Conservation (phyloP, 129 eudicot genomes). For the Silybum marianum region DNA sequence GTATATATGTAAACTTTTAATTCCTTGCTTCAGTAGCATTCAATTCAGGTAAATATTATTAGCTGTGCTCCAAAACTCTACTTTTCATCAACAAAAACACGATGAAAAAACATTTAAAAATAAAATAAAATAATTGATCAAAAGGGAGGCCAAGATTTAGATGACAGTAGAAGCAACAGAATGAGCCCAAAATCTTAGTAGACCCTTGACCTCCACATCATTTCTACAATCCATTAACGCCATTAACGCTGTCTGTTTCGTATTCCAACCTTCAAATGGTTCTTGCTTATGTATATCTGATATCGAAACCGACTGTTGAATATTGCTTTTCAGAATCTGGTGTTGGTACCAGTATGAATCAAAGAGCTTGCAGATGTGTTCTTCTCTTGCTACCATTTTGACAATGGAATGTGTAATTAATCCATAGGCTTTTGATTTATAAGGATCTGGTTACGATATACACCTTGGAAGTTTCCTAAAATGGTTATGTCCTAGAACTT, state of each 20-base stretch:
- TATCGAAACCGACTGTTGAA: not conserved
- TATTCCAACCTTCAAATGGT: not conserved
- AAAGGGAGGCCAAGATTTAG: not conserved
- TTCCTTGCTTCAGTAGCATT: no score
- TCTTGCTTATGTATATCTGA: no score
- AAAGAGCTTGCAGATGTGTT: conserved; percentile 11
- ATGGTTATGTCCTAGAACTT: not conserved
- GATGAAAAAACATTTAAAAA: not conserved
- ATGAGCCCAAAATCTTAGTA: conserved; percentile 3
- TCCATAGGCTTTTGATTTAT: not conserved
- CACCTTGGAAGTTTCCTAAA: not conserved
- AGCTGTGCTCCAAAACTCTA: no score
- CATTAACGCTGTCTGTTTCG: not conserved
- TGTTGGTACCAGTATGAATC: conserved; percentile 30
- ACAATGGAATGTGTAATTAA: not conserved
- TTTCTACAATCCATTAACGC: not conserved
- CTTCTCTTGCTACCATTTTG: conserved; percentile 21
- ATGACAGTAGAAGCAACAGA: not conserved
- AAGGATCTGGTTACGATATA: not conserved
- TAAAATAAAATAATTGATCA: not conserved
- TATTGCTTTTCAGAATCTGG: conserved; percentile 20
- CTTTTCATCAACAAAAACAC: no score
- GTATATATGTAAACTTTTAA: no score
- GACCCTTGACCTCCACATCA: not conserved
- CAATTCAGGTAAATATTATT: no score